Conservation (phyloP, 2,329 filamentous ascomycete genomes). For the Aspergillus spinulosporus region DNA sequence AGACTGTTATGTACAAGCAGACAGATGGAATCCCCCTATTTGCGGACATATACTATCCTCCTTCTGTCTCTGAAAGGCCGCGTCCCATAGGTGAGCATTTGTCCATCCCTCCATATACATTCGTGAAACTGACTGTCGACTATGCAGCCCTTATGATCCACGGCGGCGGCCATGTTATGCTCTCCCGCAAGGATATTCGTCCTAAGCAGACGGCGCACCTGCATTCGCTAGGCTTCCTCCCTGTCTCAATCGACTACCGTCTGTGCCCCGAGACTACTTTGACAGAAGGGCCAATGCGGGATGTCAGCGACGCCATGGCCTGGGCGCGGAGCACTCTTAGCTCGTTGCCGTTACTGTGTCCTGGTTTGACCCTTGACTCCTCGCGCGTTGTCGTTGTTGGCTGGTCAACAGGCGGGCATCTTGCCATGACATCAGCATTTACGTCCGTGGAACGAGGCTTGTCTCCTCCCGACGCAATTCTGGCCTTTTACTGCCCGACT, state of each 20-base stretch:
- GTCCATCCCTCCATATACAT: background rate
- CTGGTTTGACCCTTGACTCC: constrained; percentile 15
- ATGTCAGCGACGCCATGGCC: constrained; percentile 9
- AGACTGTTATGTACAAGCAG: background rate
- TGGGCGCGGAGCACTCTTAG: constrained; percentile 43
- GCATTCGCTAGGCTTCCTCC: constrained; percentile 45
- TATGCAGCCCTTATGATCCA: constrained; percentile 23
- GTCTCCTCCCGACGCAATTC: constrained; percentile 43
- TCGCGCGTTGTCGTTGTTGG: constrained; percentile 45
- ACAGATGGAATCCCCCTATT: background rate
- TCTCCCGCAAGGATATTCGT: constrained; percentile 15
- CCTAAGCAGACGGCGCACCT: constrained; percentile 40
- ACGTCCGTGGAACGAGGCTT: constrained; percentile 35
- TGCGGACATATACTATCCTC: constrained; percentile 7
- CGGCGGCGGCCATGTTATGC: constrained; percentile 18
- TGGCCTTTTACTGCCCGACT: constrained; percentile 50
- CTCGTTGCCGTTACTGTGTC: constrained; percentile 8
- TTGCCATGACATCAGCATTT: constrained; percentile 49
- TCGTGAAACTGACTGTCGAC: background rate
- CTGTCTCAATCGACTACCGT: constrained; percentile 53
- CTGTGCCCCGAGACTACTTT: constrained; percentile 52
- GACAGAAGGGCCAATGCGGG: constrained; percentile 39
- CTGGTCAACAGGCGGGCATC: constrained; percentile 52
- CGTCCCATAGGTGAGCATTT: background rate
- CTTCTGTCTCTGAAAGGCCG: too few species aligned